phyloP scores from a whole-genome alignment of 805 yeast genomes.

The Blastobotrys americana region DNA sequence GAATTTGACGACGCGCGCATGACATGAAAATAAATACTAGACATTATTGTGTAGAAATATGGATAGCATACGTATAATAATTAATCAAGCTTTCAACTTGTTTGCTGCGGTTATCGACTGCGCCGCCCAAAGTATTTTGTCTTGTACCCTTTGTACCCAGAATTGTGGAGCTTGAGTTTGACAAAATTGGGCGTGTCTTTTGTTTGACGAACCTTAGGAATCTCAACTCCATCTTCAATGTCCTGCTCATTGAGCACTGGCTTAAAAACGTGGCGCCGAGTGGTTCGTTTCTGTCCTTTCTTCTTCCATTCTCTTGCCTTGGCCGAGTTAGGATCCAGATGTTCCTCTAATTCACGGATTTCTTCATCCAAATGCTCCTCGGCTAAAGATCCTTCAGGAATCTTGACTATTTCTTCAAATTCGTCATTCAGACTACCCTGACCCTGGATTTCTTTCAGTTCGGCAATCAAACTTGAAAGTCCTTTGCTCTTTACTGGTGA shows the following conservation, averaged over 20 bases:
- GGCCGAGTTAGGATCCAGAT: slow-evolving; percentile 14
- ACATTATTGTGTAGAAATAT: too few relatives aligned
- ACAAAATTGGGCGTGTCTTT: slow-evolving; percentile 18
- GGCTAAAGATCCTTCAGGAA: slow-evolving; percentile 15
- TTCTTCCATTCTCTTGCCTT: slow-evolving; percentile 28
- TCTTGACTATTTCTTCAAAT: slow-evolving; percentile 6
- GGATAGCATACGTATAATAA: too few relatives aligned
- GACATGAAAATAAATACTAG: neutral
- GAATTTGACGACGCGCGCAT: neutral
- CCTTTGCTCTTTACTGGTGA: slow-evolving; percentile 23
- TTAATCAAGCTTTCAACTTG: slow-evolving; percentile 3
- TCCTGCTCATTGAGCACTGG: slow-evolving; percentile 22
- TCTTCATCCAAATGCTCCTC: slow-evolving; percentile 21
- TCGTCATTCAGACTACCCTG: slow-evolving; percentile 14
- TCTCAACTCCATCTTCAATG: slow-evolving; percentile 16
- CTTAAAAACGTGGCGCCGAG: slow-evolving; percentile 23
- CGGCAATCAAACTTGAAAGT: slow-evolving; percentile 43
- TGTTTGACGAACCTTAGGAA: slow-evolving; percentile 9
- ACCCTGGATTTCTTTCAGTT: slow-evolving; percentile 28
- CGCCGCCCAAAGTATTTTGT: neutral
- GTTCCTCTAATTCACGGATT: slow-evolving; percentile 9
- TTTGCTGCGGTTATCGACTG: too few relatives aligned
- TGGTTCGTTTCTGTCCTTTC: slow-evolving; percentile 32
- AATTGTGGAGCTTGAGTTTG: slow-evolving; percentile 18
- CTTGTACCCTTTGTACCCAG: slow-evolving; percentile 15